Evolutionary conservation across 176 grass and related monocot species (phyloP).

Genomic region (Bothriochloa decipiens): DNA sequence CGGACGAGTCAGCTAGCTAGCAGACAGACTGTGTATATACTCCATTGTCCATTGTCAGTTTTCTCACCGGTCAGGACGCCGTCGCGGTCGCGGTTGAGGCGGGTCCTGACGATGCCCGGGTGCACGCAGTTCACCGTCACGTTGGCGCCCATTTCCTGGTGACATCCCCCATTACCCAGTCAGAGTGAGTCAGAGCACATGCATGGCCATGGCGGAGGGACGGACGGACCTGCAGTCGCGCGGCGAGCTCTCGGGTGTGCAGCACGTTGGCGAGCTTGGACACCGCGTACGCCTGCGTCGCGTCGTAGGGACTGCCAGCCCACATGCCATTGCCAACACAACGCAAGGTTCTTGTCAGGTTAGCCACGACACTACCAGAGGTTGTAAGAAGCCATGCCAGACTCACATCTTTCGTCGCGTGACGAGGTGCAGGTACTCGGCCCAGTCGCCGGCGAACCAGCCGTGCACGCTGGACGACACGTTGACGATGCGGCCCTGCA

Average conservation of each 20-base stretch:
- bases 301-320: slow-evolving; percentile 67
- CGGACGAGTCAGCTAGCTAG: background rate
- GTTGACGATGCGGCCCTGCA: slow-evolving; percentile 84
- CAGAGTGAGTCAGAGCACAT: background rate
- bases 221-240: slow-evolving; percentile 55
- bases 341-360: background rate
- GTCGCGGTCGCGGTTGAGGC: slow-evolving; percentile 91
- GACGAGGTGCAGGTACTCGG: slow-evolving; percentile 73
- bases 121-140: slow-evolving; percentile 94
- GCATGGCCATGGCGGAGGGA: background rate
- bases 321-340: background rate
- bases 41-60: too few relatives aligned
- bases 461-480: slow-evolving; percentile 91
- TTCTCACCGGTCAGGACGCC: slow-evolving; percentile 66
- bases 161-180: background rate
- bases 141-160: slow-evolving; percentile 67
- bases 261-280: slow-evolving; percentile 90
- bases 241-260: slow-evolving; percentile 74
- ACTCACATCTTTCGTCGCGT: slow-evolving; percentile 76
- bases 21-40: background rate
- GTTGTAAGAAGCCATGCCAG: too few relatives aligned
- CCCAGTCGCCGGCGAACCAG: slow-evolving; percentile 95
- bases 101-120: slow-evolving; percentile 89
- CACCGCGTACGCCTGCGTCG: slow-evolving; percentile 86
- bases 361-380: background rate